Conservation (phyloP, 805 yeast genomes). For the Yarrowia porcina region DNA sequence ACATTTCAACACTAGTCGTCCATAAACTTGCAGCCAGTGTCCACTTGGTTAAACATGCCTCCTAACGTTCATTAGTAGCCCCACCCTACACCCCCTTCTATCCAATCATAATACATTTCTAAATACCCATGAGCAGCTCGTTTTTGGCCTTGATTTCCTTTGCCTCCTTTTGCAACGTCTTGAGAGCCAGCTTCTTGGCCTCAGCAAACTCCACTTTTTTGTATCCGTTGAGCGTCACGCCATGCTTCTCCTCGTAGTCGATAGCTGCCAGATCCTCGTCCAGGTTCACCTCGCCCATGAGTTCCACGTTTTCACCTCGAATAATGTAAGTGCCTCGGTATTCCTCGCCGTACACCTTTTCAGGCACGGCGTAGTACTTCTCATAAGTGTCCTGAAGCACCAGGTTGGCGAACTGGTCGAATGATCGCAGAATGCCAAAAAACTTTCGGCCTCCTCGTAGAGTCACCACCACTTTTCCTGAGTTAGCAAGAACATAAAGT, state of each 20-base stretch:
- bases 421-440: conserved; percentile 87
- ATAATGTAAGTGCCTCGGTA: conserved; percentile 78
- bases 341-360: conserved; percentile 66
- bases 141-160: conserved; percentile 17
- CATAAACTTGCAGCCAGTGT: no score
- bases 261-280: conserved; percentile 53
- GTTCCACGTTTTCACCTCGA: conserved; percentile 93
- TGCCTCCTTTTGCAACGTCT: background rate
- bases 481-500: background rate
- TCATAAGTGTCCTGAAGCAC: conserved; percentile 90
- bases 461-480: conserved; percentile 69
- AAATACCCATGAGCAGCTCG: conserved; percentile 19
- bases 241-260: conserved; percentile 22
- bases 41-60: no score
- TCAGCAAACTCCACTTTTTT: conserved; percentile 17
- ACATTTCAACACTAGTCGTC: no score
- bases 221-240: conserved; percentile 22
- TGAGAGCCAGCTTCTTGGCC: conserved; percentile 19
- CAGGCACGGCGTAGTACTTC: conserved; percentile 55
- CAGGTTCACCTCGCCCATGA: conserved; percentile 90
- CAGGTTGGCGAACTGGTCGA: conserved; percentile 91
- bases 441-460: conserved; percentile 86
- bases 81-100: no score
- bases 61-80: no score
- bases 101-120: background rate